Evolutionary conservation across 129 eudicot genomes (phyloP), one percentile per base, ranked within the genome.

Genomic region (Ambrosia trifida): DNA sequence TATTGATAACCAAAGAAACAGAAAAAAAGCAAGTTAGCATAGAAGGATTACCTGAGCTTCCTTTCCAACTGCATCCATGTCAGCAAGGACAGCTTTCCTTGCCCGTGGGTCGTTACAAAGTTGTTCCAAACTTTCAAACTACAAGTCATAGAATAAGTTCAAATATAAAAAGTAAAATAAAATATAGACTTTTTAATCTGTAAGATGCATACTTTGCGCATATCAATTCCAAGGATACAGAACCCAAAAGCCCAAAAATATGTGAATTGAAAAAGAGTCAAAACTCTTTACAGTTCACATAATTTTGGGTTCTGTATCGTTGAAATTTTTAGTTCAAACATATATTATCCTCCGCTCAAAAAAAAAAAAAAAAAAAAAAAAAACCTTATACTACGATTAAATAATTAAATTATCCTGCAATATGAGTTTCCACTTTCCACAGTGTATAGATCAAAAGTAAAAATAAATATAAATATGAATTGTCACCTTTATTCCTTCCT

Each of bases 401-500:
- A 24, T 24, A 24, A 24, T 24, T 24, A 24, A 24, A 1, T 24
- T 24, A 24, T 24, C 28, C 28, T 24, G 28, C 28, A 24, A 24
- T 1, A 24, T 24, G 28, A 24, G 28, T 24, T 24, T 24, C 28
- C 28, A 24, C 28, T 24, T 24, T 24, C 28, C 28, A 24, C 28
- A n/a, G n/a, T n/a, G n/a, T 24, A 24, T 24, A 24, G 43, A 36
- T 36, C 43, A 28, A 18, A 11, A 9, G 46, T 7, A 65, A 11
- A 16, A 36, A 35, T 33, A 31, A 16, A 20, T 40, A 30, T 30
- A 50, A 75, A 72, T 19, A 0, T 0, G 1, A 24, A 24, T 35
- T 33, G 9, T 77, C 41, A 86, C 98, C 96, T 83, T 86, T 44
- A 91, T 85, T 78, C 91, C 95, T 81, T 91, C 86, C 60, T 78